phyloP scores from a whole-genome alignment of 169 alveolate species.

The Plasmodium yoelii region DNA sequence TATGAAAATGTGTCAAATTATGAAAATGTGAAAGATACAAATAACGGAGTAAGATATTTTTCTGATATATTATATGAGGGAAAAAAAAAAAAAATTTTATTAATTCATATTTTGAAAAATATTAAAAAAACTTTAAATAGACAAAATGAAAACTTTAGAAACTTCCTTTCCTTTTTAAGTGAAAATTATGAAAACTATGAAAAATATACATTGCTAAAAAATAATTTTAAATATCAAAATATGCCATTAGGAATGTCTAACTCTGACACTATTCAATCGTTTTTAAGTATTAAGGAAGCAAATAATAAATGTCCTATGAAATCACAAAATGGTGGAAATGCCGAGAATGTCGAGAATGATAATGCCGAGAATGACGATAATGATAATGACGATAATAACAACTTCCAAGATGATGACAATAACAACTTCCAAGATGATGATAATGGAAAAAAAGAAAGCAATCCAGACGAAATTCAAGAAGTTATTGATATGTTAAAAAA shows the following conservation, averaged over 20 bases:
- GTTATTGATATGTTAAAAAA: constrained; percentile 2
- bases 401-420: neutral
- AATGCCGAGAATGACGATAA: neutral
- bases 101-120: constrained; percentile 46
- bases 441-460: neutral
- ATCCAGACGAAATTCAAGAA: neutral
- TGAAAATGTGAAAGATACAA: neutral
- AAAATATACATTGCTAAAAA: neutral
- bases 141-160: constrained; percentile 46
- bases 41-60: neutral
- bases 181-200: constrained; percentile 61
- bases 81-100: constrained; percentile 31
- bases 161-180: constrained; percentile 55
- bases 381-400: neutral
- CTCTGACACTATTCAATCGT: neutral
- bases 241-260: neutral
- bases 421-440: neutral
- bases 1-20: neutral
- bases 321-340: neutral
- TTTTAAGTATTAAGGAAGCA: constrained; percentile 4
- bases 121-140: constrained; percentile 49
- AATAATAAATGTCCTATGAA: neutral
- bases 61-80: constrained; percentile 24
- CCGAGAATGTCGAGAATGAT: too few species aligned
- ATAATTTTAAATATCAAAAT: neutral